A percentile compares a stretch with the other conserved stretches of the same genome.
phyloP scores from a whole-genome alignment of 2,329 filamentous ascomycete species.

The Epichloe elymi region DNA sequence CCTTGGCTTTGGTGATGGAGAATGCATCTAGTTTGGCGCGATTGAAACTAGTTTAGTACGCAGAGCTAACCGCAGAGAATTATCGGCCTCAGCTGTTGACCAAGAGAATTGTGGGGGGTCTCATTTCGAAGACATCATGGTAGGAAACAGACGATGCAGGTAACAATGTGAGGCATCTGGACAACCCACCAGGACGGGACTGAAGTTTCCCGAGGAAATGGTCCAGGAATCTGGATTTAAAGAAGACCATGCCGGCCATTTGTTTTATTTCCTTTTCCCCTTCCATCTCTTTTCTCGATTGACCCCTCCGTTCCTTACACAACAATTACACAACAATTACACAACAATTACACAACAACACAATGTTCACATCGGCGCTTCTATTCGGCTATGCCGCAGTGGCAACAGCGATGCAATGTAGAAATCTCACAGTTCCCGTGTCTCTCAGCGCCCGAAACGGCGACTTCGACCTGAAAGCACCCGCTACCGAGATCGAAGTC shows the following conservation, averaged over 20 bases:
- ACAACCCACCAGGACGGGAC: not conserved
- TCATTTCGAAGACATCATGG: constrained; percentile 1
- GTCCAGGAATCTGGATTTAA: not conserved
- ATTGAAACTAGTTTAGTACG: not conserved
- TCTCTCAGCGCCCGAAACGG: constrained; percentile 39
- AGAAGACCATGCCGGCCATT: not conserved
- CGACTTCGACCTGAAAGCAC: constrained; percentile 35
- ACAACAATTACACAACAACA: not conserved
- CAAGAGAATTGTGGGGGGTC: not conserved
- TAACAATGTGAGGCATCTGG: not conserved
- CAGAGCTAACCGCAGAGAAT: not conserved
- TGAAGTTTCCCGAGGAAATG: not conserved
- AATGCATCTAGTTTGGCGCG: not conserved
- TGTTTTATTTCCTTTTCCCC: not conserved
- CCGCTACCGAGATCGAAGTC: constrained; percentile 41
- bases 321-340: not conserved
- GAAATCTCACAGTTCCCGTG: constrained; percentile 42
- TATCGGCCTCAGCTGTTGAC: not conserved
- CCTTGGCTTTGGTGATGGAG: not conserved
- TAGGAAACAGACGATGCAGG: not conserved
- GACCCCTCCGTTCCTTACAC: too few species aligned
- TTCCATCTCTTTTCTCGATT: not conserved
- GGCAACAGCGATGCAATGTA: constrained; percentile 25
- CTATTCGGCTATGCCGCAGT: constrained; percentile 14
- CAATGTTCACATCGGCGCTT: constrained; percentile 12